Base-by-base conservation (phyloP, 2,329 filamentous ascomycete species). In the Madurella mycetomatis region DNA sequence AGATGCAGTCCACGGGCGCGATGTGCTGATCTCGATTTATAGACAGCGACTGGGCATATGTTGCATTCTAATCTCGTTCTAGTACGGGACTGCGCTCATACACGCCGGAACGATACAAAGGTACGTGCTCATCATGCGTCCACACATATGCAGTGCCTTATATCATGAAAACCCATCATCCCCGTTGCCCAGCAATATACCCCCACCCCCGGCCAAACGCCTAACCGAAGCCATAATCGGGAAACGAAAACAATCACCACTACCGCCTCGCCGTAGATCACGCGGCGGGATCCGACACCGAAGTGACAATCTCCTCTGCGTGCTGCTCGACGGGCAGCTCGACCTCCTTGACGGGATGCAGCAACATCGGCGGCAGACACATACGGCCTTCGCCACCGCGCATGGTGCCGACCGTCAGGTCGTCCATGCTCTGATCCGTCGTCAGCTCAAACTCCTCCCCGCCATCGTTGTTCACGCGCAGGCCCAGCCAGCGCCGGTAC, bases 281-380 rank as follows among this genome's bases (percentile, higher is more conserved):
- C 32, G 74, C 72, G 12, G 65, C 69, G 0, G 80, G 78, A 61
- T 83, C 75, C 68, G 83, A 76, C 66, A 81, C 60, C 55, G 77
- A 69, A 7, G 73, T 75, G 44, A 73, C 68, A 7, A 73, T 74
- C 43, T 74, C 72, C 4, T 75, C 77, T 53, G 75, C 75, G 4
- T 72, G 70, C 1, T 78, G 74, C 68, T 81, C 85, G 1, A 87
- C 82, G 8, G 84, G 80, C 48, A 86, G 64, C 54, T 86, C 82
- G 5, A 92, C 80, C 50, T 83, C 80, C 76, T 96, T 96, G 50
- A 96, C 81, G 0, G 92, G 92, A 77, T 96, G 92, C 60, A 96
- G 72, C 58, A 96, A 72, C 86, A 96, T 92, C 0, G 88, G 89
- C 8, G 91, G 90, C 41, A 96, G 73, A 72, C 92, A 96, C 90